Evolutionary conservation across 148 eudicot genomes (phyloP), one percentile per base, ranked within the genome.

Genomic region (Amaranthus palmeri): DNA sequence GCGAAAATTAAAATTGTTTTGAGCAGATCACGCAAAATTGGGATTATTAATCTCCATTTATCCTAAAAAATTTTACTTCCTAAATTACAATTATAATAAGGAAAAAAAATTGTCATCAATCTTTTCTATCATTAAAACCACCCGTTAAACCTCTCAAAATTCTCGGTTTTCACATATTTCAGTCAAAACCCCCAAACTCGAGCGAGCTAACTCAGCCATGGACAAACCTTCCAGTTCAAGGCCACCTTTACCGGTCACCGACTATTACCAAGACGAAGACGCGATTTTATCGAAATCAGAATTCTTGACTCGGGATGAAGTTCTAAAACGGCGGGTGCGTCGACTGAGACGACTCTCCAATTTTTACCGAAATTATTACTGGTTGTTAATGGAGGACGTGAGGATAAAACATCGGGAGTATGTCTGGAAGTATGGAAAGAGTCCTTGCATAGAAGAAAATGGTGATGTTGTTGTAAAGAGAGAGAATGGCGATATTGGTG

Each of bases 371-470:
- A 81, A 79, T 41, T 75, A 77, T 18, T 90, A 88, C 61, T 90
- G 96, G 96, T 44, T 76, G 36, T 65, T 90, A 42, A 86, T 90
- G 90, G 92, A 90, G 72, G 92, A 86, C 0, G 61, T 90, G 12
- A 79, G 80, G 61, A 12, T 47, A 47, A 86, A 85, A 70, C 75
- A 79, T 54, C 70, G 83, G 12, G 86, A 90, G 9, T 90, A 73
- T 62, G 64, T 73, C 10, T 88, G 90, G 96, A 77, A 67, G 59
- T 82, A 67, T 48, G 90, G 92, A 0, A 81, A 68, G 36, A 80
- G 88, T 57, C 87, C 85, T 4, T 78, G 58, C 36, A 68, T 47
- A 6, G 82, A 71, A 10, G 81, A 67, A 5, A 81, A 72, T 17
- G 54, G 4, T 25, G 36, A 25, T 25, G 36, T 25, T 0, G 61